Evolutionary conservation across 148 eudicot genomes (phyloP).

Genomic region (Nepenthes mirabilis): DNA sequence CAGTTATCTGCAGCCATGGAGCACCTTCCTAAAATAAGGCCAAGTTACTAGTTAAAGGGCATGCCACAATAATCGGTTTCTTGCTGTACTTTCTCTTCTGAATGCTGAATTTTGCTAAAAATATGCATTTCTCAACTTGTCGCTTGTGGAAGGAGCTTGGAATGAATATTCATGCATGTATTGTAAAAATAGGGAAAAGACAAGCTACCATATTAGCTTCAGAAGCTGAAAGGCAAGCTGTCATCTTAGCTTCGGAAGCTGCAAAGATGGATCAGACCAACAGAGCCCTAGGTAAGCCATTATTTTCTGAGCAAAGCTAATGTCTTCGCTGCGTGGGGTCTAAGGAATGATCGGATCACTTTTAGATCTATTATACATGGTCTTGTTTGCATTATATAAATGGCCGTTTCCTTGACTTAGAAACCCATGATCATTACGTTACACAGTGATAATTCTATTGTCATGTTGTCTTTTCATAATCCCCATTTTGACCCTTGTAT

Average conservation of each 20-base stretch:
- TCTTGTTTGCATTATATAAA: too few species aligned
- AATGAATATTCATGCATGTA: too few species aligned
- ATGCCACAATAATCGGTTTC: too few species aligned
- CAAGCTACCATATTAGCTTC: constrained; percentile 22
- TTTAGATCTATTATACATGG: too few species aligned
- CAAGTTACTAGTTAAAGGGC: too few species aligned
- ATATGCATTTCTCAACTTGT: too few species aligned
- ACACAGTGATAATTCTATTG: background rate
- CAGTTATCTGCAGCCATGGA: too few species aligned
- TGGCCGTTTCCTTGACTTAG: too few species aligned
- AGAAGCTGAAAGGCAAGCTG: constrained; percentile 10
- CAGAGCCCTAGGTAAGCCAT: constrained; percentile 56
- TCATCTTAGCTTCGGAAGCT: constrained; percentile 81
- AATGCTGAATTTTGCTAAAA: too few species aligned
- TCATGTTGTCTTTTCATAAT: background rate
- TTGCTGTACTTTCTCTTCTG: too few species aligned
- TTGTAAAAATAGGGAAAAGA: constrained; percentile 41
- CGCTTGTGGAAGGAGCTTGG: too few species aligned
- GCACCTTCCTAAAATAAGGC: too few species aligned
- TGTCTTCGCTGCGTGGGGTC: constrained; percentile 78
- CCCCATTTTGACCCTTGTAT: background rate
- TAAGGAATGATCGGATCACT: constrained; percentile 50
- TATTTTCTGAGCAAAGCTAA: constrained; percentile 9
- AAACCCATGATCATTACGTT: background rate
- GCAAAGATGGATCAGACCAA: constrained; percentile 63